phyloP scores from a whole-genome alignment of 1,284 basidiomycete genomes.

The Acaromyces ingoldii region DNA sequence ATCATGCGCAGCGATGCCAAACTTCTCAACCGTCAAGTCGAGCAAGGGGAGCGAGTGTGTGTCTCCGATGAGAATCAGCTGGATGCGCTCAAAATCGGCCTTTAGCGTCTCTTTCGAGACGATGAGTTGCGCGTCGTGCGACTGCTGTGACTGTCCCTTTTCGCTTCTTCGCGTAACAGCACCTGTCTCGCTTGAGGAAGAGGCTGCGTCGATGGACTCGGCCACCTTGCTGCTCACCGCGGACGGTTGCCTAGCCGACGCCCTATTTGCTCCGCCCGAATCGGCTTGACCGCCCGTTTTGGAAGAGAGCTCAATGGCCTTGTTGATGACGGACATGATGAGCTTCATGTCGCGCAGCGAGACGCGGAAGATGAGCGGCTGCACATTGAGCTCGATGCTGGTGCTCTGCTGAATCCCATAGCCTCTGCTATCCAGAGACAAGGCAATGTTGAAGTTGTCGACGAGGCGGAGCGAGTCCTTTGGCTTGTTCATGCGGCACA shows the following conservation, averaged over 20 bases:
- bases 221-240: not conserved
- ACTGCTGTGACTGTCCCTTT: too few species aligned
- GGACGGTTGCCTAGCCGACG: not conserved
- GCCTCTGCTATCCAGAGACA: constrained; percentile 79
- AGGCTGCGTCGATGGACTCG: too few species aligned
- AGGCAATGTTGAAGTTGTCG: constrained; percentile 83
- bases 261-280: not conserved
- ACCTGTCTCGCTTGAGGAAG: too few species aligned
- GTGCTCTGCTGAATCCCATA: constrained; percentile 70
- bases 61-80: constrained; percentile 89
- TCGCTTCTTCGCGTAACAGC: too few species aligned
- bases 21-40: constrained; percentile 79
- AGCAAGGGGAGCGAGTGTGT: constrained; percentile 90
- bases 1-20: constrained; percentile 76
- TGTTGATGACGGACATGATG: constrained; percentile 82
- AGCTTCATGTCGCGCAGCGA: constrained; percentile 88
- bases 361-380: constrained; percentile 78
- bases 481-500: constrained; percentile 75
- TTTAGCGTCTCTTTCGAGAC: constrained; percentile 42
- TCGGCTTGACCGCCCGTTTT: constrained; percentile 11
- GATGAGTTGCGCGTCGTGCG: constrained; percentile 39
- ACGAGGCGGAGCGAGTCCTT: constrained; percentile 83
- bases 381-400: constrained; percentile 75
- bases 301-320: constrained; percentile 69
- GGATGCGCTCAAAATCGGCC: constrained; percentile 62